A percentile compares a stretch with the other conserved stretches of the same genome.
Evolutionary conservation across 169 alveolate species (phyloP).

Genomic region (Eimeria sp.): DNA sequence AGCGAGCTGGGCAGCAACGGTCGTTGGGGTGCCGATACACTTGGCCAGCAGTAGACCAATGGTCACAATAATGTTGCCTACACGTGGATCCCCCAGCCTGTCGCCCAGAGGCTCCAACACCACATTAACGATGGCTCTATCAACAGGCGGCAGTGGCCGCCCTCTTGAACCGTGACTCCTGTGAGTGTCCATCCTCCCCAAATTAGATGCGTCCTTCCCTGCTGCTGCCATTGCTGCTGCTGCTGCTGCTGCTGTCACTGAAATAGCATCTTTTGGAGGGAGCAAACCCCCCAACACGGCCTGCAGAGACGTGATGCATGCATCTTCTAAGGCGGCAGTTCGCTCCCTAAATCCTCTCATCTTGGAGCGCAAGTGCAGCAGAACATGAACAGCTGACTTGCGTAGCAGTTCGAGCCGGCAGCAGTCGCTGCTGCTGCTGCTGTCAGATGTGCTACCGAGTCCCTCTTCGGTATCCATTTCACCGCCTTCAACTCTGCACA

Average conservation of each 20-base stretch:
- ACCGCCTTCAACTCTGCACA: not conserved
- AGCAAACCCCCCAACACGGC: slow-evolving; percentile 42
- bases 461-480: slow-evolving; percentile 53
- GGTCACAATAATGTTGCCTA: slow-evolving; percentile 19
- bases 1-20: slow-evolving; percentile 71
- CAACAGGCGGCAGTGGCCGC: slow-evolving; percentile 19
- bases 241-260: slow-evolving; percentile 48
- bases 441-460: not conserved
- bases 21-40: slow-evolving; percentile 46
- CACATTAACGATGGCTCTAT: slow-evolving; percentile 17
- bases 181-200: not conserved
- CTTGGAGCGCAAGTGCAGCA: slow-evolving; percentile 63
- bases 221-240: slow-evolving; percentile 8
- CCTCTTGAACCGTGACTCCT: not conserved
- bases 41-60: slow-evolving; percentile 38
- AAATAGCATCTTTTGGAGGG: slow-evolving; percentile 6
- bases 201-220: not conserved
- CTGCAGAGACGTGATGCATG: slow-evolving; percentile 55
- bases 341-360: slow-evolving; percentile 52
- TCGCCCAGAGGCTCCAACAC: slow-evolving; percentile 69
- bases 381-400: slow-evolving; percentile 42
- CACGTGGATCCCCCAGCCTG: slow-evolving; percentile 72
- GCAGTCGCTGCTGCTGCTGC: slow-evolving; percentile 26
- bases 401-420: slow-evolving; percentile 43
- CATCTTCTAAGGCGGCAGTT: slow-evolving; percentile 29